A percentile compares a stretch with the other conserved stretches of the same genome.
Evolutionary conservation across 2,329 filamentous ascomycete genomes (phyloP).

Genomic region (Trichophyton benhamiae): DNA sequence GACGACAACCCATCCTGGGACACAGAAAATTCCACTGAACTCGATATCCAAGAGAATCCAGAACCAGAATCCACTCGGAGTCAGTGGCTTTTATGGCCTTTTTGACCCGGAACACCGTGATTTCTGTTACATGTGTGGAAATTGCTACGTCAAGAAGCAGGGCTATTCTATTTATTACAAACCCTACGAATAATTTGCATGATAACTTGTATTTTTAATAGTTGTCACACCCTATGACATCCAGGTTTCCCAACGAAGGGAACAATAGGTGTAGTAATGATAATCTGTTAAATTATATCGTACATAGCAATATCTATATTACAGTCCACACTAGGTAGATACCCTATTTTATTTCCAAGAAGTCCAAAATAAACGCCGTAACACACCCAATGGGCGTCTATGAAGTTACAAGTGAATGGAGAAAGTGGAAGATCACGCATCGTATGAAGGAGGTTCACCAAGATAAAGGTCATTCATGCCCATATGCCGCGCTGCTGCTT

Average conservation of each 20-base stretch:
- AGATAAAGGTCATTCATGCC: constrained; percentile 23
- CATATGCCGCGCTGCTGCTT: constrained; percentile 28
- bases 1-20: neutral
- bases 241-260: too few relatives aligned
- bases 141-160: neutral
- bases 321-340: neutral
- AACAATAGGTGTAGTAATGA: neutral
- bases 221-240: too few relatives aligned
- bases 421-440: neutral
- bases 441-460: constrained; percentile 13
- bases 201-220: too few relatives aligned
- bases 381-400: neutral
- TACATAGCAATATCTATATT: neutral
- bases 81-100: constrained; percentile 2
- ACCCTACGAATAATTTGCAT: too few relatives aligned
- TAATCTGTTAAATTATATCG: neutral
- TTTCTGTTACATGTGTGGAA: neutral
- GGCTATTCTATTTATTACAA: too few relatives aligned
- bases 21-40: neutral
- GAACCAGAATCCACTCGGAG: neutral
- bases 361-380: neutral
- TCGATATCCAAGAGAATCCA: neutral
- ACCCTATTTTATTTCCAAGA: neutral
- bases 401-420: neutral
- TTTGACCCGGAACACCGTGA: neutral